Base-by-base conservation (phyloP, 2,329 filamentous ascomycete genomes). In the Zymoseptoria tritici region DNA sequence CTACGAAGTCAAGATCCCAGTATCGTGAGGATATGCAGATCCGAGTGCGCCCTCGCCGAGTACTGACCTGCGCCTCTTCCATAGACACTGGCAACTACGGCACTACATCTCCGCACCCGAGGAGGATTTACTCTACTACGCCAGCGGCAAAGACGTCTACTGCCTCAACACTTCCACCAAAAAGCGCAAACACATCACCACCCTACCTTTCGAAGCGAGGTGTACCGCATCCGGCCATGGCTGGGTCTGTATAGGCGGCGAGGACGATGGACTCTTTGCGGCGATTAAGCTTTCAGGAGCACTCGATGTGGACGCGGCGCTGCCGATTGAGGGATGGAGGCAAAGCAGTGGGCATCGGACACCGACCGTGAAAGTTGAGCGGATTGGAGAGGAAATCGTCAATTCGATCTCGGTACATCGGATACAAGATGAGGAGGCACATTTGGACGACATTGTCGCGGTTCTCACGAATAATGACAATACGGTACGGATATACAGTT, bases 391-490 rank as follows among this genome's bases (percentile, higher is more conserved):
- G 55, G 81, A 80, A 58, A 87, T 87, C 67, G 83, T 87, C 61
- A 88, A 88, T 71, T 86, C 85, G 2, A 84, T 87, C 64, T 85
- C 83, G 2, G 80, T 88, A 63, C 83, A 87, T 74, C 81, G 80
- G 49, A 74, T 84, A 46, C 72, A 79, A 31, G 79, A 84, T 66
- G 83, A 87, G 68, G 70, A 71, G 49, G 69, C 67, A 46, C 72
- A 74, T 64, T 63, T 74, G 46, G 70, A 74, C 59, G 80, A 82
- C 62, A 74, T 87, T 16, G 82, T 92, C n/a, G 89, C 86, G 56
- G 82, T 90, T 52, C 77, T 97, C 68, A 85, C 89, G 52, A 97
- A 97, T 76, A 99, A 99, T 72, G 94, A 97, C 76, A 88, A 86
- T 72, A 91, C 89, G 1, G 89, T 97, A 59, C 87, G 88, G 26